phyloP scores from a whole-genome alignment of 2,329 filamentous ascomycete genomes.

The Fusarium multiceps region DNA sequence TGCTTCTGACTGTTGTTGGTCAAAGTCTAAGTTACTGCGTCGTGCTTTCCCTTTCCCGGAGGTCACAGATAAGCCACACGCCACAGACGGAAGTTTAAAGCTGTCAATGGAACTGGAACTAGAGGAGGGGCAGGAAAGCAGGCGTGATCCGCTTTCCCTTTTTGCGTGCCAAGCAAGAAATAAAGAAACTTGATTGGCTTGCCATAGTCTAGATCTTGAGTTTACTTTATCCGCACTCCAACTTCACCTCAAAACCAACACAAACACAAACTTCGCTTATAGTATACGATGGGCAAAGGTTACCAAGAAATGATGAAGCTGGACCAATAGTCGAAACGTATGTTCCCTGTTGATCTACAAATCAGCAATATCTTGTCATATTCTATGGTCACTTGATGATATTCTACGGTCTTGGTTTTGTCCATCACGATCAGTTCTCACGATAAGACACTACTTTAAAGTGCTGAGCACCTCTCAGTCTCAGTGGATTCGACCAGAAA shows the following conservation, averaged over 20 bases:
- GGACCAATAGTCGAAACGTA: too few relatives aligned
- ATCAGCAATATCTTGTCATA: not conserved
- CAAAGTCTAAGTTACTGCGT: not conserved
- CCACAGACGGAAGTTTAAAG: slow-evolving; percentile 20
- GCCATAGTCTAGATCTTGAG: slow-evolving; percentile 11
- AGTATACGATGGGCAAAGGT: not conserved
- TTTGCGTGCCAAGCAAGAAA: slow-evolving; percentile 19
- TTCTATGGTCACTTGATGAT: not conserved
- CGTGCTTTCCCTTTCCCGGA: slow-evolving; percentile 32
- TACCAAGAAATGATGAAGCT: not conserved
- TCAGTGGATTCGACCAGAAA: not conserved
- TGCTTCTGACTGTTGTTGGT: not conserved
- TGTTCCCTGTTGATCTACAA: not conserved
- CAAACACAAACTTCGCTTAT: not conserved
- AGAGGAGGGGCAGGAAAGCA: slow-evolving; percentile 1
- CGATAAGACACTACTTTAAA: not conserved
- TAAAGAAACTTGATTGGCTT: slow-evolving; percentile 10
- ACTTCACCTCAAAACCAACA: slow-evolving; percentile 9
- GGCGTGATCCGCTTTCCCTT: slow-evolving; percentile 26
- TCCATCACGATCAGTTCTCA: not conserved
- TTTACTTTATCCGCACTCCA: slow-evolving; percentile 1
- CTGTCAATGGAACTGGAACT: slow-evolving; percentile 20
- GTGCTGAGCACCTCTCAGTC: not conserved
- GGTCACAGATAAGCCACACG: slow-evolving; percentile 19
- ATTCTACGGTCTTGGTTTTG: not conserved